These are phyloP conservation scores for Coemansia aciculifera DNA, from an alignment of 192 early-diverging fungal species.

Conservation along the genomic window DNA sequence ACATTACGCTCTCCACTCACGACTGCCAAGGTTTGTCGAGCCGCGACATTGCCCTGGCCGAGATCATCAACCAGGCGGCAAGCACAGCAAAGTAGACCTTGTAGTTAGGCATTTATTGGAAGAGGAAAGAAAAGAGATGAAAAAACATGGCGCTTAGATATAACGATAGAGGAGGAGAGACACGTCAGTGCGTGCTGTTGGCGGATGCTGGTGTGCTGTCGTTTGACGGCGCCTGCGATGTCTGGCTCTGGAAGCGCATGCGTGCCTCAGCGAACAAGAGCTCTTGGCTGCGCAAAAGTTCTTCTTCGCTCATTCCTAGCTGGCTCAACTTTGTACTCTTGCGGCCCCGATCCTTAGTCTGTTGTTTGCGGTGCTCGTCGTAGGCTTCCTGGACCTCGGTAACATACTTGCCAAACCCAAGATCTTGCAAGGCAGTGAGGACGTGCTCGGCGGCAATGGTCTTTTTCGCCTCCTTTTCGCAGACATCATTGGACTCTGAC, in stretches of 20 bases:
- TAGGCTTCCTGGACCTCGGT: slow-evolving; percentile 83
- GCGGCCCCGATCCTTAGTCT: slow-evolving; percentile 76
- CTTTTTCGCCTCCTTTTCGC: slow-evolving; percentile 95
- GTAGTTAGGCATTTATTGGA: not conserved
- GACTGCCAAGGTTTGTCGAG: slow-evolving; percentile 80
- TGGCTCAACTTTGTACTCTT: slow-evolving; percentile 75
- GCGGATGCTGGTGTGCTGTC: slow-evolving; percentile 15
- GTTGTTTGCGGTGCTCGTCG: slow-evolving; percentile 84
- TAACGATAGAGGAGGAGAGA: not conserved
- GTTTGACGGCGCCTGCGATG: slow-evolving; percentile 21
- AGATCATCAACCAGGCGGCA: slow-evolving; percentile 62
- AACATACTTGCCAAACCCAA: slow-evolving; percentile 93
- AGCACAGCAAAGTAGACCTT: slow-evolving; percentile 31
- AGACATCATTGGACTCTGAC: slow-evolving; percentile 92
- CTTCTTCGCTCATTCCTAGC: slow-evolving; percentile 83
- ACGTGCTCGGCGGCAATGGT: slow-evolving; percentile 98
- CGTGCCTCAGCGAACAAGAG: slow-evolving; percentile 87
- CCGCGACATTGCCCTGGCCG: slow-evolving; percentile 75
- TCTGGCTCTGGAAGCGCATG: slow-evolving; percentile 63
- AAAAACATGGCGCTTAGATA: slow-evolving; percentile 1
- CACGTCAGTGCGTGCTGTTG: slow-evolving; percentile 1
- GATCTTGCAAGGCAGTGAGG: slow-evolving; percentile 75
- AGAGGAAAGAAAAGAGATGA: not conserved
- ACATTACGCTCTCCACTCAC: slow-evolving; percentile 88
- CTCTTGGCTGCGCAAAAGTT: slow-evolving; percentile 79